A percentile compares a stretch with the other conserved stretches of the same genome.
Evolutionary conservation across 73 alveolate species (phyloP).

Genomic region (Symbiodinium pilosum): DNA sequence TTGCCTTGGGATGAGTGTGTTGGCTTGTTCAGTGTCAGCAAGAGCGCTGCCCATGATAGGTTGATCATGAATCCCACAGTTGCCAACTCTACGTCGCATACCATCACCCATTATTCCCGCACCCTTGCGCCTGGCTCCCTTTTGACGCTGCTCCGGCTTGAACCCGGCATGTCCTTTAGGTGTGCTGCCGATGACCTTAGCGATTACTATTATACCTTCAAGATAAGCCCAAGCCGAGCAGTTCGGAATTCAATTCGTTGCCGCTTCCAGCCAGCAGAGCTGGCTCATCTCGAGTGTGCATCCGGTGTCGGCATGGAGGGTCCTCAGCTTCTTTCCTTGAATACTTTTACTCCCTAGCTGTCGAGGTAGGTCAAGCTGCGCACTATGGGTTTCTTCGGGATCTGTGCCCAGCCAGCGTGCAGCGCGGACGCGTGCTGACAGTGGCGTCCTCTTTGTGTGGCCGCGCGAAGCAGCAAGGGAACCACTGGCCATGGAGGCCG

Average conservation of each 20-base stretch:
- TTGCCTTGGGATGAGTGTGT: not conserved
- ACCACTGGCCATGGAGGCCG: not conserved
- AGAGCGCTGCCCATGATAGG: not conserved
- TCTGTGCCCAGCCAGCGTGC: no score
- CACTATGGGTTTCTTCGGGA: no score
- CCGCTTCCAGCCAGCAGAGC: not conserved
- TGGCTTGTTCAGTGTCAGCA: slow-evolving; percentile 31
- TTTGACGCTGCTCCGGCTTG: not conserved
- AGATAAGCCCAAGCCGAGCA: not conserved
- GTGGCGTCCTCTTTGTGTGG: no score
- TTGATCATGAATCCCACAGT: slow-evolving; percentile 14
- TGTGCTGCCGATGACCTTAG: slow-evolving; percentile 11
- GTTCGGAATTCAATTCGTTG: not conserved
- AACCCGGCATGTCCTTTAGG: not conserved
- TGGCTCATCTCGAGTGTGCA: not conserved
- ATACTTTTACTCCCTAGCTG: not conserved
- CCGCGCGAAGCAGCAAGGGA: not conserved
- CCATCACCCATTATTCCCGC: not conserved
- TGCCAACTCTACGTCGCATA: not conserved
- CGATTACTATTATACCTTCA: slow-evolving; percentile 34
- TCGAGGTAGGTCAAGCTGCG: slow-evolving; percentile 15
- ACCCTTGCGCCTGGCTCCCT: slow-evolving; percentile 38
- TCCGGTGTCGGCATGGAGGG: not conserved
- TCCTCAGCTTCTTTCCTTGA: not conserved
- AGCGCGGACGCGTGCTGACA: no score